These are phyloP conservation scores for Lactarius tabidus DNA, from an alignment of 768 basidiomycete species.

Conservation along the genomic window DNA sequence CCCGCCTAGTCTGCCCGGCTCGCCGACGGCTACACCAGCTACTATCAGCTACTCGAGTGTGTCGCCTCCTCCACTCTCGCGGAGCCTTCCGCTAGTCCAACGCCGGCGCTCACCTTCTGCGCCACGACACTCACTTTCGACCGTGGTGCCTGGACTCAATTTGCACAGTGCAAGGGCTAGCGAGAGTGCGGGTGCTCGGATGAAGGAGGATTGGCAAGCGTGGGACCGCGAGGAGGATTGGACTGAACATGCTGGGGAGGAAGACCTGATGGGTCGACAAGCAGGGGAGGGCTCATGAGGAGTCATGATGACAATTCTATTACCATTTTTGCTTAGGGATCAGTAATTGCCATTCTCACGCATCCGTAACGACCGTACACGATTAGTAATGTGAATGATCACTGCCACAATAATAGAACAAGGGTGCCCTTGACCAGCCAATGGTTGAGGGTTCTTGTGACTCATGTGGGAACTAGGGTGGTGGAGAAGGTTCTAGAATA, in stretches of 20 bases:
- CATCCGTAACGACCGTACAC: not conserved
- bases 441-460: not conserved
- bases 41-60: constrained; percentile 32
- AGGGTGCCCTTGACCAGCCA: not conserved
- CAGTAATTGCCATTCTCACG: not conserved
- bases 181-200: constrained; percentile 14
- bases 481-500: not conserved
- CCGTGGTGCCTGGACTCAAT: constrained; percentile 20
- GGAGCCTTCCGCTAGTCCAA: not conserved
- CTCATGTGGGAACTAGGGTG: not conserved
- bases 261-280: constrained; percentile 44
- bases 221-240: constrained; percentile 46
- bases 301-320: no score
- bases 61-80: constrained; percentile 25
- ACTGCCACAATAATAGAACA: not conserved
- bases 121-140: constrained; percentile 26
- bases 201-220: constrained; percentile 43
- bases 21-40: constrained; percentile 37
- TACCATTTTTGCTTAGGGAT: not conserved
- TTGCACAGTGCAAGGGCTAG: constrained; percentile 13
- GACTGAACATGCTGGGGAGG: constrained; percentile 46
- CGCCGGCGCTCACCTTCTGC: constrained; percentile 28
- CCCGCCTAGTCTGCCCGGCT: constrained; percentile 52
- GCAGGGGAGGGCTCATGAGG: constrained; percentile 5
- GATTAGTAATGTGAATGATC: not conserved